Evolutionary conservation across 805 yeast genomes (phyloP).

Genomic region (Candida yuanshanica): DNA sequence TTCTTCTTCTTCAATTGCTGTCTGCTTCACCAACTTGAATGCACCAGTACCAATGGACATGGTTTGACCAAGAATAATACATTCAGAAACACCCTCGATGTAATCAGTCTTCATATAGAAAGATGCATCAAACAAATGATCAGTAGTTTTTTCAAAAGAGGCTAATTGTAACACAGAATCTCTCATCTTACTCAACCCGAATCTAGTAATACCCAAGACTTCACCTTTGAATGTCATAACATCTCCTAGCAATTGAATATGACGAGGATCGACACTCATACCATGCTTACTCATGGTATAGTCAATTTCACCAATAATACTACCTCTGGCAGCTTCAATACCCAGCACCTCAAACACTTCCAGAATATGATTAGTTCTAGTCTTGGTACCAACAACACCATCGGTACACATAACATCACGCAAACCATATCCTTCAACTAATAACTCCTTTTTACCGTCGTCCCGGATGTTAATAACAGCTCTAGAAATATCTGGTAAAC

Average conservation of each 20-base stretch:
- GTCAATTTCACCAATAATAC: constrained; percentile 90
- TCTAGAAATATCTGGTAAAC: constrained; percentile 84
- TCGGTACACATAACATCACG: constrained; percentile 96
- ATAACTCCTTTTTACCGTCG: constrained; percentile 78
- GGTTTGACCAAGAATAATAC: constrained; percentile 95
- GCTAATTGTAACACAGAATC: constrained; percentile 96
- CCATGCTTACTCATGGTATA: constrained; percentile 99
- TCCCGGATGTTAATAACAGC: constrained; percentile 94
- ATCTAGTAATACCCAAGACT: constrained; percentile 95
- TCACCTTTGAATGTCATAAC: constrained; percentile 99
- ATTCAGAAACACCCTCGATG: constrained; percentile 96
- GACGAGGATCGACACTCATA: constrained; percentile 99
- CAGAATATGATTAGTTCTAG: constrained; percentile 85
- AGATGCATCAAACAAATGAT: constrained; percentile 96
- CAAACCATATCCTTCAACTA: constrained; percentile 97
- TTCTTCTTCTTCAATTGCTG: constrained; percentile 38
- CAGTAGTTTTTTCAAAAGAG: constrained; percentile 96
- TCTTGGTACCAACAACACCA: constrained; percentile 86
- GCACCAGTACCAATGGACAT: constrained; percentile 98
- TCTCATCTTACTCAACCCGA: constrained; percentile 97
- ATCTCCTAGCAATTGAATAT: constrained; percentile 93
- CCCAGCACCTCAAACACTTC: constrained; percentile 90
- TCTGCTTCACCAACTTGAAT: constrained; percentile 71
- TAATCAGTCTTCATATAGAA: constrained; percentile 95
- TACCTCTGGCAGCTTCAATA: constrained; percentile 94